These are phyloP conservation scores for Rhodofomes roseus DNA, from an alignment of 1,284 basidiomycete genomes.

Conservation along the genomic window DNA sequence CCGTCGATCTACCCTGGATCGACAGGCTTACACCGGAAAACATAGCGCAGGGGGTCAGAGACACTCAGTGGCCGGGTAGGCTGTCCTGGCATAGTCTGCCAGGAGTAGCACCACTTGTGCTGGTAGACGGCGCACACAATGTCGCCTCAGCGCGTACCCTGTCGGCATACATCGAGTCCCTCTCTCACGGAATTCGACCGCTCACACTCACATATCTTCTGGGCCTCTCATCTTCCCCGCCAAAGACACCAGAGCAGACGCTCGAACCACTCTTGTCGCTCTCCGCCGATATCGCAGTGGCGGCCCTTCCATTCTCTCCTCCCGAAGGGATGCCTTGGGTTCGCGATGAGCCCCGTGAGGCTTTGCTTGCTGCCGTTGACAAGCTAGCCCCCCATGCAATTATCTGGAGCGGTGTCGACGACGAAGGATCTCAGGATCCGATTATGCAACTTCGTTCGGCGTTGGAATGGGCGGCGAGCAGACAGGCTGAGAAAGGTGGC, in stretches of 20 bases:
- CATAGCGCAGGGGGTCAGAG: conserved; percentile 57
- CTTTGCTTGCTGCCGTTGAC: conserved; percentile 42
- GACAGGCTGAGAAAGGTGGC: conserved; percentile 28
- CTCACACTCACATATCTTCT: conserved; percentile 65
- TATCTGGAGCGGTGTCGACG: conserved; percentile 36
- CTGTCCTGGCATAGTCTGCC: conserved; percentile 61
- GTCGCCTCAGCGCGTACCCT: conserved; percentile 60
- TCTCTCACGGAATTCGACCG: conserved; percentile 16
- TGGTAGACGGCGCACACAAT: conserved; percentile 97
- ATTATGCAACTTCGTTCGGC: conserved; percentile 20
- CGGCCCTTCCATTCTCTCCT: conserved; percentile 59
- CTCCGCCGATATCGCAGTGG: conserved; percentile 36
- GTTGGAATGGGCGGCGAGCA: conserved; percentile 20
- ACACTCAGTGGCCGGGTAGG: conserved; percentile 78
- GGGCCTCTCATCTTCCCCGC: conserved; percentile 76
- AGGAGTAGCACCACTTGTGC: conserved; percentile 37
- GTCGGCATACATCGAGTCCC: conserved; percentile 2
- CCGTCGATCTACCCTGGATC: conserved; percentile 28
- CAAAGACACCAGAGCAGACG: conserved; percentile 72
- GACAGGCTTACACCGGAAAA: conserved; percentile 41
- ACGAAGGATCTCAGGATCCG: conserved; percentile 24
- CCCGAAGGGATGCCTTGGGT: conserved; percentile 95
- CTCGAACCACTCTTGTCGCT: conserved; percentile 49
- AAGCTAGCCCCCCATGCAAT: conserved; percentile 39
- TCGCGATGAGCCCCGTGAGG: conserved; percentile 48